Percentiles rank a stretch among this genome's conserved stretches.
phyloP scores from a whole-genome alignment of 1,139 yeast species.

The Kurtzmaniella quercitrusa region DNA sequence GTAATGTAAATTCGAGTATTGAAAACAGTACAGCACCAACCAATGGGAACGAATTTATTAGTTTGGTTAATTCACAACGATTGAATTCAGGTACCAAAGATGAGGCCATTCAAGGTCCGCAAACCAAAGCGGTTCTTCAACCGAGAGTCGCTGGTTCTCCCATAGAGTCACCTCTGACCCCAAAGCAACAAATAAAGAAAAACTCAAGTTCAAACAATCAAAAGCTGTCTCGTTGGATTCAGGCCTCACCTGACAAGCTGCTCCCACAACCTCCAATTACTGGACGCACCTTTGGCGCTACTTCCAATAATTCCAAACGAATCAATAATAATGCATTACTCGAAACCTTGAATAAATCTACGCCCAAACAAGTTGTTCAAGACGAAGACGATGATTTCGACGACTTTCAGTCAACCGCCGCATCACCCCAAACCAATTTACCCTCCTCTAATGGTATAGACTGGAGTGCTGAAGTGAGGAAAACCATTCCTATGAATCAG shows the following conservation, averaged over 20 bases:
- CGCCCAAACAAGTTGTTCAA: conserved; percentile 7
- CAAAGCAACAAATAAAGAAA: conserved; percentile 4
- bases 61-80: conserved; percentile 32
- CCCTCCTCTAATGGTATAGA: conserved; percentile 10
- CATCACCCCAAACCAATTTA: conserved; percentile 1
- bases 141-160: conserved; percentile 9
- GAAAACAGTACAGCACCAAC: conserved; percentile 4
- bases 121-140: conserved; percentile 13
- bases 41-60: conserved; percentile 18
- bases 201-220: conserved; percentile 1
- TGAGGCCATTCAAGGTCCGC: conserved; percentile 21
- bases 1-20: conserved; percentile 12
- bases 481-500: conserved; percentile 7
- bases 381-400: conserved; percentile 28
- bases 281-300: conserved; percentile 24
- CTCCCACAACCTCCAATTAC: conserved; percentile 11
- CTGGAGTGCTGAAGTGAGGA: conserved; percentile 18
- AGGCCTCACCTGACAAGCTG: conserved; percentile 6
- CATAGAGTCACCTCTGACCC: conserved; percentile 9
- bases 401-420: conserved; percentile 20
- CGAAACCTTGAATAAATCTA: conserved; percentile 19
- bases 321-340: conserved; percentile 17
- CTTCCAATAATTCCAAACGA: conserved; percentile 10
- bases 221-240: neutral
- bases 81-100: conserved; percentile 28